phyloP scores from a whole-genome alignment of 371 early-diverging fungal genomes.

The Massospora cicadina region DNA sequence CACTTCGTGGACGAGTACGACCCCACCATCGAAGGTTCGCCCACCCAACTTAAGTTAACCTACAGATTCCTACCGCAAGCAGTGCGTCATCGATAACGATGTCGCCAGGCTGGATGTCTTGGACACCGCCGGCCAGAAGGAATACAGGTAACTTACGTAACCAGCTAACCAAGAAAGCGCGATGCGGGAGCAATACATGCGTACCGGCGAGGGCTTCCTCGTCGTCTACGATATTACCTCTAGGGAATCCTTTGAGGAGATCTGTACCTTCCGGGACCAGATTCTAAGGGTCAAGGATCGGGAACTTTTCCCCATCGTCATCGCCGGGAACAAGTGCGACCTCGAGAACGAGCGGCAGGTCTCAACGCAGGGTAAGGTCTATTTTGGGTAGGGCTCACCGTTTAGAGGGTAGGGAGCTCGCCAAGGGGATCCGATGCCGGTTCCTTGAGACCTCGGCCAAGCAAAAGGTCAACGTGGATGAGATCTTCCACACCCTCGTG shows the following conservation, averaged over 20 bases:
- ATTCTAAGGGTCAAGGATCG: constrained; percentile 67
- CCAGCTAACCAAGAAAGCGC: constrained; percentile 10
- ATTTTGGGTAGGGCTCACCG: neutral
- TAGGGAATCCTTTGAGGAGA: constrained; percentile 60
- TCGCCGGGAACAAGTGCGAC: constrained; percentile 93
- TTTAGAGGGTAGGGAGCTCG: constrained; percentile 64
- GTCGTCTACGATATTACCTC: constrained; percentile 61
- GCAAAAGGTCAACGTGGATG: constrained; percentile 75
- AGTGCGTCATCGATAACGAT: constrained; percentile 66
- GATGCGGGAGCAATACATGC: constrained; percentile 38
- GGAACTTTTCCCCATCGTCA: constrained; percentile 66
- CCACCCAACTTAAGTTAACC: neutral
- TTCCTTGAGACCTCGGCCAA: constrained; percentile 90
- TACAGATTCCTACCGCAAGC: constrained; percentile 76
- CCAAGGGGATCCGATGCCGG: constrained; percentile 50
- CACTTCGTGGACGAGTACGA: constrained; percentile 86
- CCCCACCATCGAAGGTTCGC: constrained; percentile 74
- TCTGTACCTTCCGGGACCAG: constrained; percentile 50
- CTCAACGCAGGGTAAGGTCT: constrained; percentile 27
- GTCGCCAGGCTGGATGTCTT: constrained; percentile 72
- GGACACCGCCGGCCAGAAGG: constrained; percentile 90
- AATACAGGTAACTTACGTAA: constrained; percentile 38
- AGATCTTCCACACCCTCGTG: constrained; percentile 77
- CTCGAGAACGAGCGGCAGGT: constrained; percentile 64
- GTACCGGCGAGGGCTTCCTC: constrained; percentile 76